Conservation (phyloP, 805 yeast genomes). For the Debaryomyces prosopidis region DNA sequence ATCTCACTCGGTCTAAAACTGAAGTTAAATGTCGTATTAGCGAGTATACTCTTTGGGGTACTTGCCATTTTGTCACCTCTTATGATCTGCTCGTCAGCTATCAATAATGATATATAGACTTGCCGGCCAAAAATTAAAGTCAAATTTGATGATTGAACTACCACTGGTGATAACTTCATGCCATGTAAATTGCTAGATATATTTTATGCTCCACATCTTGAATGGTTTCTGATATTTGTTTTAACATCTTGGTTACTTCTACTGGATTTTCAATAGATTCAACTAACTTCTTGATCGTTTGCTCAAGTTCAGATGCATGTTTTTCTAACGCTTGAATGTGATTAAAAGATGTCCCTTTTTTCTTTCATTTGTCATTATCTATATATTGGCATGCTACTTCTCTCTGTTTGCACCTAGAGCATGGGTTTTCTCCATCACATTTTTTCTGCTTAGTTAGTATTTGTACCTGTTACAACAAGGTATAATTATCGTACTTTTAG, state of each 20-base stretch:
- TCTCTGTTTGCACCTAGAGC: slow-evolving; percentile 5
- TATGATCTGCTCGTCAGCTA: background rate
- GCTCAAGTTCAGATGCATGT: slow-evolving; percentile 1
- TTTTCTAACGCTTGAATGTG: slow-evolving; percentile 9
- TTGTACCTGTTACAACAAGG: too few relatives aligned
- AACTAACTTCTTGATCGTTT: slow-evolving; percentile 3
- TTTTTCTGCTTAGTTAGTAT: slow-evolving; percentile 4
- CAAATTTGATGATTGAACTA: slow-evolving; percentile 1
- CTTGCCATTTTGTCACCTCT: background rate
- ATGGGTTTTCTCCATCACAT: slow-evolving; percentile 9
- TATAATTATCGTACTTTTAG: background rate
- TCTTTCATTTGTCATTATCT: slow-evolving; percentile 6
- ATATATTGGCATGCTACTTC: slow-evolving; percentile 6
- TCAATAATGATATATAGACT: slow-evolving; percentile 9
- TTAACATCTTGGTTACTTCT: background rate
- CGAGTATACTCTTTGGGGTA: background rate
- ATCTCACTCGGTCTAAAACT: slow-evolving; percentile 2
- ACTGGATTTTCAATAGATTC: slow-evolving; percentile 4
- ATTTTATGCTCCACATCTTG: background rate
- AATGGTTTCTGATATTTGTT: background rate
- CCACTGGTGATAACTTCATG: slow-evolving; percentile 4
- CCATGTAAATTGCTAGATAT: too few relatives aligned
- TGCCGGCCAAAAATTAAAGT: slow-evolving; percentile 10
- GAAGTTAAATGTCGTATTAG: background rate
- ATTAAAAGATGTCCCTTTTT: slow-evolving; percentile 4